Evolutionary conservation across 2,329 filamentous ascomycete species (phyloP).

Genomic region (Aschersonia sp.): DNA sequence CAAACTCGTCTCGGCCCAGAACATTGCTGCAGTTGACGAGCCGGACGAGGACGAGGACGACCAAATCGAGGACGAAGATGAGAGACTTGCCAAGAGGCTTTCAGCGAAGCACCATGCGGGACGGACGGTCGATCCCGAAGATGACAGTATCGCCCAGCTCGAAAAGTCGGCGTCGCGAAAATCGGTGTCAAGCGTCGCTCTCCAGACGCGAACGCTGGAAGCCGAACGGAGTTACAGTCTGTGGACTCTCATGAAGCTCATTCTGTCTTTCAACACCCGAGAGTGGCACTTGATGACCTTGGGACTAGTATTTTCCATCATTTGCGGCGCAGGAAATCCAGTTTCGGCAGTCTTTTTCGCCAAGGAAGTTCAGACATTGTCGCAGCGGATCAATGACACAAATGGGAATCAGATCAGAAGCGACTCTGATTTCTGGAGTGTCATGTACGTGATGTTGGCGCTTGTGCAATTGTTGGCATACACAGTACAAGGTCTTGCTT

Average conservation of each 20-base stretch:
- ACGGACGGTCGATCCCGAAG: slow-evolving; percentile 42
- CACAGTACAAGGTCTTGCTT: slow-evolving; percentile 52
- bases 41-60: slow-evolving; percentile 35
- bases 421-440: slow-evolving; percentile 71
- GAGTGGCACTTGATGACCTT: slow-evolving; percentile 61
- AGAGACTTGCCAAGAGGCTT: slow-evolving; percentile 31
- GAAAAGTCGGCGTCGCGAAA: slow-evolving; percentile 39
- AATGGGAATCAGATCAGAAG: slow-evolving; percentile 44
- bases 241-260: slow-evolving; percentile 65
- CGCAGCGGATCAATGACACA: slow-evolving; percentile 31
- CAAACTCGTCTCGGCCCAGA: slow-evolving; percentile 77
- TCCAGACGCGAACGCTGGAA: slow-evolving; percentile 39
- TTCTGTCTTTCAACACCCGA: slow-evolving; percentile 61
- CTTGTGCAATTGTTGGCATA: slow-evolving; percentile 59
- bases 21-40: slow-evolving; percentile 52
- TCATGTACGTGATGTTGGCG: slow-evolving; percentile 80
- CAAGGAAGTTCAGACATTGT: slow-evolving; percentile 67
- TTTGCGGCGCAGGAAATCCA: slow-evolving; percentile 72
- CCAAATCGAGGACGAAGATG: slow-evolving; percentile 32
- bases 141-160: slow-evolving; percentile 44
- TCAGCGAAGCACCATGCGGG: slow-evolving; percentile 20
- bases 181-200: slow-evolving; percentile 55
- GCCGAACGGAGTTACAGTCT: slow-evolving; percentile 48
- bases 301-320: slow-evolving; percentile 58
- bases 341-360: slow-evolving; percentile 62